These are phyloP conservation scores for Artemisia annua DNA, from an alignment of 129 eudicot genomes.

Conservation along the genomic window DNA sequence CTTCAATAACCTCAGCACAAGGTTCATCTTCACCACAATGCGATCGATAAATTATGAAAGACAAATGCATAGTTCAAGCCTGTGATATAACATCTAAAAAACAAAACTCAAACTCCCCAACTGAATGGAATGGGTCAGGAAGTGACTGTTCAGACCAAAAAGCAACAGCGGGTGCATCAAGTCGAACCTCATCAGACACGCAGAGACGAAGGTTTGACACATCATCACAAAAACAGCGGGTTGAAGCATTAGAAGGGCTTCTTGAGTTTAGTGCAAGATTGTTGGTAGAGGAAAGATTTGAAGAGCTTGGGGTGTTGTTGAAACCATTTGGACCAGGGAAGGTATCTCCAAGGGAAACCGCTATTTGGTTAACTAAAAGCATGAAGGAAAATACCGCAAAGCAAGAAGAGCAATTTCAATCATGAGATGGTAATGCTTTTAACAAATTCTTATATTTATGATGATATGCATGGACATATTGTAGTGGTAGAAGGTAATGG, in stretches of 20 bases:
- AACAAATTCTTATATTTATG: conserved; percentile 3
- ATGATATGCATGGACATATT: conserved; percentile 27
- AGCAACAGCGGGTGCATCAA: conserved; percentile 87
- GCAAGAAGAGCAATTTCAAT: conserved; percentile 61
- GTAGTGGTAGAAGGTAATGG: conserved; percentile 23
- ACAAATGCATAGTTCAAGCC: conserved; percentile 66
- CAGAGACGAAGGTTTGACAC: conserved; percentile 67
- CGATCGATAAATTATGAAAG: conserved; percentile 79
- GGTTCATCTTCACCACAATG: conserved; percentile 73
- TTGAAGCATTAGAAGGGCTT: conserved; percentile 89
- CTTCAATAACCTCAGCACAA: conserved; percentile 61
- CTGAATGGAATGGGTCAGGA: conserved; percentile 45
- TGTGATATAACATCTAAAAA: conserved; percentile 44
- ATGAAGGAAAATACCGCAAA: conserved; percentile 68
- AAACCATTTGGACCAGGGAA: conserved; percentile 96
- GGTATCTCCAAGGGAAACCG: conserved; percentile 96
- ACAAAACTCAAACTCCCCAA: conserved; percentile 38
- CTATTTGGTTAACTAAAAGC: conserved; percentile 94
- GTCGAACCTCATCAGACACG: conserved; percentile 73
- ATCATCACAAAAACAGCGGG: conserved; percentile 79
- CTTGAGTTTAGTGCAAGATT: conserved; percentile 92
- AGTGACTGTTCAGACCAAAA: conserved; percentile 75
- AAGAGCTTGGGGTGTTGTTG: conserved; percentile 84
- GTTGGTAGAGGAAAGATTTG: conserved; percentile 78
- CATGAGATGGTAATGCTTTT: conserved; percentile 20